Evolutionary conservation across 306 rosid species (phyloP).

Genomic region (Pterocarpus santalinus): DNA sequence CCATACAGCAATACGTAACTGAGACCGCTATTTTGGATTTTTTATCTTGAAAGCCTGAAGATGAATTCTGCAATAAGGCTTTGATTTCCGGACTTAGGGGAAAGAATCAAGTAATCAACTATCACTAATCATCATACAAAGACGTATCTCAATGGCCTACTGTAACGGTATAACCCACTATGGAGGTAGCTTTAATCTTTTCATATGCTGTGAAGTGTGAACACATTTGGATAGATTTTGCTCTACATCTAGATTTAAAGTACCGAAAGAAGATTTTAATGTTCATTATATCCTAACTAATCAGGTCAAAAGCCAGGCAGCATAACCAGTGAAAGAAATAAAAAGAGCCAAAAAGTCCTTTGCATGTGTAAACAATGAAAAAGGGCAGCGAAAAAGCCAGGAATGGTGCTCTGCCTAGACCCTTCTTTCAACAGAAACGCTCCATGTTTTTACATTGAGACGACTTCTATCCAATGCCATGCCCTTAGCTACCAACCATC

Average conservation of each 20-base stretch:
- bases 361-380: not conserved
- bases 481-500: not conserved
- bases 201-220: conserved; percentile 14
- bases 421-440: not conserved
- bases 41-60: not conserved
- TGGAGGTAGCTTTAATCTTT: not conserved
- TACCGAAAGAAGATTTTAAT: not conserved
- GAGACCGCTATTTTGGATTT: not conserved
- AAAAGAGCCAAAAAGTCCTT: not conserved
- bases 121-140: not conserved
- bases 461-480: not conserved
- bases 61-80: not conserved
- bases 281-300: not conserved
- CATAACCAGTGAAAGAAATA: not conserved
- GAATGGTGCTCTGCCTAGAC: not conserved
- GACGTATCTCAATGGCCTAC: not conserved
- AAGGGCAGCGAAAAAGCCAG: not conserved
- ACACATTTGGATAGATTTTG: not conserved
- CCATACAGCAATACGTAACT: not conserved
- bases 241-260: not conserved
- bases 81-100: not conserved
- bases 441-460: not conserved
- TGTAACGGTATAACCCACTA: too few relatives aligned
- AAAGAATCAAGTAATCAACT: not conserved
- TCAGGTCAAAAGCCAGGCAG: not conserved